Percentiles rank a stretch among this genome's conserved stretches.
Conservation (phyloP, 1,284 basidiomycete genomes). For the Microbotryum scabiosae region DNA sequence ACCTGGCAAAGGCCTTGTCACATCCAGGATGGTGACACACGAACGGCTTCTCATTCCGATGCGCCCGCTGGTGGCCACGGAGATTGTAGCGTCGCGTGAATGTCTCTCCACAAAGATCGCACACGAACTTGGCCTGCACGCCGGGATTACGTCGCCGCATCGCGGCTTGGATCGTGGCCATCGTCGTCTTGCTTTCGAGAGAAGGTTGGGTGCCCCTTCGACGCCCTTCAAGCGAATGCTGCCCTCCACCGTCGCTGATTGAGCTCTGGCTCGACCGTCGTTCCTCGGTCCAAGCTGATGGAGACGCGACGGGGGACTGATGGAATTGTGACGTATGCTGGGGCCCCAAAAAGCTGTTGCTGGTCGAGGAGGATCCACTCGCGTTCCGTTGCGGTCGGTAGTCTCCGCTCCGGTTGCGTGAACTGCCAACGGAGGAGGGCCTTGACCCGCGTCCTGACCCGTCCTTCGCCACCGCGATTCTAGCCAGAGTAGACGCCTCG, state of each 20-base stretch:
- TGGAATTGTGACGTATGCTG: constrained; percentile 2
- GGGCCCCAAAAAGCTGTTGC: neutral
- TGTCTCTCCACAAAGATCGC: constrained; percentile 57
- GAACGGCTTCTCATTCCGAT: constrained; percentile 73
- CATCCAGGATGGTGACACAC: constrained; percentile 77
- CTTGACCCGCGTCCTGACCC: too few relatives aligned
- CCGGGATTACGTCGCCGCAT: constrained; percentile 22
- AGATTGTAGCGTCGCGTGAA: constrained; percentile 74
- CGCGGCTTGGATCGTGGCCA: constrained; percentile 30
- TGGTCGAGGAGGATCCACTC: too few relatives aligned
- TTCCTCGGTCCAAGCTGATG: neutral
- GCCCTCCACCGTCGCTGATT: neutral
- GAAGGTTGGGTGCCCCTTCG: neutral
- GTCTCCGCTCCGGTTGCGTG: too few relatives aligned
- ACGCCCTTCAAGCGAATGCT: neutral
- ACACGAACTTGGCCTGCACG: constrained; percentile 28
- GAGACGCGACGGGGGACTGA: constrained; percentile 1
- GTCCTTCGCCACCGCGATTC: too few relatives aligned
- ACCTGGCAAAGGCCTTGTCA: constrained; percentile 70
- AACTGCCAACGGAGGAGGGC: too few relatives aligned
- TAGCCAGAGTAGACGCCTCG: too few relatives aligned
- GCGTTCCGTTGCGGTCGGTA: too few relatives aligned
- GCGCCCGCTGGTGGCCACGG: constrained; percentile 71
- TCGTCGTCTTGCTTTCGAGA: constrained; percentile 26
- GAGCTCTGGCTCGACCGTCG: neutral